Base-by-base conservation (phyloP, 2,329 filamentous ascomycete species). In the Xylariaceae sp. region DNA sequence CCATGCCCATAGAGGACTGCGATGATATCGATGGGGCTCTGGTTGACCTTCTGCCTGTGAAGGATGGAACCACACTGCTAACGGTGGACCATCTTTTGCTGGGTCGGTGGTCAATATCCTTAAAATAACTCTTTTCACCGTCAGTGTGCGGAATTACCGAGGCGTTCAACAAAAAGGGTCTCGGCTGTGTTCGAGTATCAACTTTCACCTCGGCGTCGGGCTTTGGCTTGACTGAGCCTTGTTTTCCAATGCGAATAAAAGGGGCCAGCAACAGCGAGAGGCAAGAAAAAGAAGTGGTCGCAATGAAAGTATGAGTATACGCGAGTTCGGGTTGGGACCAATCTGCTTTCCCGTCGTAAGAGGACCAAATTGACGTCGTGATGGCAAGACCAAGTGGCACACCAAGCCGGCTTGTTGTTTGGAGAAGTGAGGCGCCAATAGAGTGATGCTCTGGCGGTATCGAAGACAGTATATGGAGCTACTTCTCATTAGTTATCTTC, bases 281-380 rank as follows among this genome's bases (percentile, higher is more conserved):
- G 6, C 64, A 58, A 1, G 70, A 63, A n/a, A 73, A 69, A 6
- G 67, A 66, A 1, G 70, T 66, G 1, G 68, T 72, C 4, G 69
- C 60, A 23, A 70, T 68, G 56, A 73, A 73, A 1, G 67, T 66
- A 57, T 71, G 70, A 13, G 67, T 67, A 51, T 72, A 73, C 18
- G 71, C 63, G 18, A 68, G 30, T 58, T 69, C 64, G 8, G 64
- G 68, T 35, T 64, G 61, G 6, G 51, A 42, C 52, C 57, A 55
- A 30, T 63, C 61, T 4, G 58, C 63, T 18, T 63, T 65, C 10
- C 60, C 64, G 10, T 68, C 62, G 53, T 66, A 71, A 13, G 70
- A 71, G 8, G 70, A 70, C 71, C 71, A 73, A 4, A 73, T 67
- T 47, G 70, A 68, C n/a, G 71, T 72, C 10, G 70, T 73, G 44